A percentile compares a stretch with the other conserved stretches of the same genome.
These are phyloP conservation scores for Westerdykella sp. DNA, from an alignment of 2,329 filamentous ascomycete genomes.

Conservation along the genomic window DNA sequence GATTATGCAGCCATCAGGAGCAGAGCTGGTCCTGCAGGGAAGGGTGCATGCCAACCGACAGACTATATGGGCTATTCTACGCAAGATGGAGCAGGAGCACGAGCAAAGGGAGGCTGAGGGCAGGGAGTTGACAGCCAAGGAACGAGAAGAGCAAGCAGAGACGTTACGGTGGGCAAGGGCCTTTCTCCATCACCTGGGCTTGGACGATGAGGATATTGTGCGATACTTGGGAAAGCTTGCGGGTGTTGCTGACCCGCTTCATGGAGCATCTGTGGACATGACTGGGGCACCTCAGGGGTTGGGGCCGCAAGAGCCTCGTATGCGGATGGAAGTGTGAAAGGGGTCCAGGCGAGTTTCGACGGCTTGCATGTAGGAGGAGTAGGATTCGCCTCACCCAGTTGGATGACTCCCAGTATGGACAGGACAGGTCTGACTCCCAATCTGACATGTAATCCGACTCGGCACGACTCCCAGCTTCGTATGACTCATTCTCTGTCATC, in stretches of 20 bases:
- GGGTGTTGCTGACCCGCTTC: slow-evolving; percentile 20
- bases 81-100: slow-evolving; percentile 27
- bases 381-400: too few species aligned
- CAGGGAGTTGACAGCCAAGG: slow-evolving; percentile 8
- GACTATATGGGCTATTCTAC: slow-evolving; percentile 29
- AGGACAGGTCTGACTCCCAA: too few species aligned
- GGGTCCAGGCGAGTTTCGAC: too few species aligned
- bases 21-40: slow-evolving; percentile 22
- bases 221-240: slow-evolving; percentile 27
- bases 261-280: too few species aligned
- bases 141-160: slow-evolving; percentile 17
- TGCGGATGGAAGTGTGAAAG: too few species aligned
- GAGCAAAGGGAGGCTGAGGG: slow-evolving; percentile 12
- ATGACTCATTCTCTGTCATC: too few species aligned
- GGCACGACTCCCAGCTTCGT: too few species aligned
- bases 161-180: slow-evolving; percentile 31
- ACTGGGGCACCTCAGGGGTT: too few species aligned
- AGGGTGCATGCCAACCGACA: slow-evolving; percentile 28
- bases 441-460: too few species aligned
- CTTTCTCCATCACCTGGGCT: slow-evolving; percentile 18
- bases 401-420: too few species aligned
- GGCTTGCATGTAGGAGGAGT: too few species aligned
- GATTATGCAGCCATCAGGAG: slow-evolving; percentile 22
- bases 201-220: slow-evolving; percentile 28
- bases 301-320: too few species aligned